Conservation (phyloP, 2,329 filamentous ascomycete genomes). For the Cordyceps cicadae region DNA sequence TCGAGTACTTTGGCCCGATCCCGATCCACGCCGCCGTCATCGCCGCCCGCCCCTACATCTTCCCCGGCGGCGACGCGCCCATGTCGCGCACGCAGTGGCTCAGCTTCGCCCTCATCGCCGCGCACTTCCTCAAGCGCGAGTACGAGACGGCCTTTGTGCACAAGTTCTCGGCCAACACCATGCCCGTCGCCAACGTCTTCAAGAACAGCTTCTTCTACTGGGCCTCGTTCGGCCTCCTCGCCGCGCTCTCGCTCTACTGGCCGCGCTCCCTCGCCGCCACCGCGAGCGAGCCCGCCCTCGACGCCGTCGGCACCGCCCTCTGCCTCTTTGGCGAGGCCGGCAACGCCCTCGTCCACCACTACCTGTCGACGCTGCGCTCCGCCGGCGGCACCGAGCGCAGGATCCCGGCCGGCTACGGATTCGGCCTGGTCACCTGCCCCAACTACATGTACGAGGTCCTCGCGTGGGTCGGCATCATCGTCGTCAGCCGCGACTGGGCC, state of each 20-base stretch:
- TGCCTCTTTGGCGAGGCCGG: slow-evolving; percentile 70
- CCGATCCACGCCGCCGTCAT: slow-evolving; percentile 73
- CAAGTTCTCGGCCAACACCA: slow-evolving; percentile 89
- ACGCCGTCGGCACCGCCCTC: slow-evolving; percentile 60
- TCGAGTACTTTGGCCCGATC: slow-evolving; percentile 90
- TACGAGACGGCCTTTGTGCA: slow-evolving; percentile 90
- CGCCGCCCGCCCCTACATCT: slow-evolving; percentile 59
- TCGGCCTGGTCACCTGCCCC: slow-evolving; percentile 81
- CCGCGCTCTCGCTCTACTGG: slow-evolving; percentile 78
- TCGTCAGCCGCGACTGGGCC: slow-evolving; percentile 71
- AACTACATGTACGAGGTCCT: slow-evolving; percentile 95
- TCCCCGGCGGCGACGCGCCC: slow-evolving; percentile 35
- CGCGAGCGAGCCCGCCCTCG: slow-evolving; percentile 39
- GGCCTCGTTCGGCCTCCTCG: slow-evolving; percentile 69
- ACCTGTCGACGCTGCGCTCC: slow-evolving; percentile 68
- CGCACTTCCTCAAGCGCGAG: slow-evolving; percentile 93
- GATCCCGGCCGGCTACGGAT: slow-evolving; percentile 80
- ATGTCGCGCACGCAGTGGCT: slow-evolving; percentile 64
- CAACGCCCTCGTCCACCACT: slow-evolving; percentile 74
- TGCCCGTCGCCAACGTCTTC: slow-evolving; percentile 86
- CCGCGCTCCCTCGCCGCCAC: slow-evolving; percentile 61
- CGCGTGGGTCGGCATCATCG: slow-evolving; percentile 74
- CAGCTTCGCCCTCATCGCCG: slow-evolving; percentile 61
- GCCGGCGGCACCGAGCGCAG: slow-evolving; percentile 76
- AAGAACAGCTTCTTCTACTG: slow-evolving; percentile 96